Percentiles rank a stretch among this genome's conserved stretches.
Evolutionary conservation across 2,329 filamentous ascomycete species (phyloP).

Genomic region (Amylocarpus encephaloides): DNA sequence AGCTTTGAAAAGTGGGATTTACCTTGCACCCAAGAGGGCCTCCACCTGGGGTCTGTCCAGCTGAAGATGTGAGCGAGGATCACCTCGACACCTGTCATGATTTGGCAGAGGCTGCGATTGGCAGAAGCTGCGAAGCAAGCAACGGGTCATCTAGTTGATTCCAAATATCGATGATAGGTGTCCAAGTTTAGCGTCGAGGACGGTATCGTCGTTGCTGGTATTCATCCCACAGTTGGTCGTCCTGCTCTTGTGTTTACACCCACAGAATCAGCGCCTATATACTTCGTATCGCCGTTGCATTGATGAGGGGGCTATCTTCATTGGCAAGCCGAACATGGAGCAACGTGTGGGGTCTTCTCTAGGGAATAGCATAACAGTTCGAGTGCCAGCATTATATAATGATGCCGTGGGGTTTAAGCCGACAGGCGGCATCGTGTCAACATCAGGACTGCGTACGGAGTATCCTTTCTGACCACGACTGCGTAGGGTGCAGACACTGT

Average conservation of each 20-base stretch:
- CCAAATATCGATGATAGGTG: not conserved
- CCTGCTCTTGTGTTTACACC: slow-evolving; percentile 41
- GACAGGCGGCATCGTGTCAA: too few species aligned
- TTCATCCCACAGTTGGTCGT: slow-evolving; percentile 42
- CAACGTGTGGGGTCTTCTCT: slow-evolving; percentile 50
- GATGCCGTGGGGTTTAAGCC: slow-evolving; percentile 43
- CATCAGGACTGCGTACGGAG: slow-evolving; percentile 49
- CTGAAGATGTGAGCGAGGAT: slow-evolving; percentile 14
- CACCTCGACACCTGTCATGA: slow-evolving; percentile 20
- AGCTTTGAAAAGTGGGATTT: slow-evolving; percentile 29
- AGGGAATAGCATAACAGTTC: slow-evolving; percentile 47
- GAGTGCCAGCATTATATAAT: slow-evolving; percentile 45
- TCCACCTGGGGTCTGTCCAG: slow-evolving; percentile 12
- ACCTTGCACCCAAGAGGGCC: slow-evolving; percentile 8
- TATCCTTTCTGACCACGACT: slow-evolving; percentile 42
- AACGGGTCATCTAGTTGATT: slow-evolving; percentile 22
- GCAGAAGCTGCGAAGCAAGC: slow-evolving; percentile 18
- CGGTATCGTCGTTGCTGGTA: slow-evolving; percentile 41
- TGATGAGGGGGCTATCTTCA: slow-evolving; percentile 46
- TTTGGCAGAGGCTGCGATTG: slow-evolving; percentile 17
- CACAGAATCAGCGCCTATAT: slow-evolving; percentile 37
- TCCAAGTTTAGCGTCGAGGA: slow-evolving; percentile 47
- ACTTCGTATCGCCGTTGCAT: slow-evolving; percentile 42
- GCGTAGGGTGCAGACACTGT: slow-evolving; percentile 41
- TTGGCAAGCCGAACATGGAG: slow-evolving; percentile 51